Evolutionary conservation across 2,329 filamentous ascomycete genomes (phyloP).

Genomic region (Neurospora crassa): DNA sequence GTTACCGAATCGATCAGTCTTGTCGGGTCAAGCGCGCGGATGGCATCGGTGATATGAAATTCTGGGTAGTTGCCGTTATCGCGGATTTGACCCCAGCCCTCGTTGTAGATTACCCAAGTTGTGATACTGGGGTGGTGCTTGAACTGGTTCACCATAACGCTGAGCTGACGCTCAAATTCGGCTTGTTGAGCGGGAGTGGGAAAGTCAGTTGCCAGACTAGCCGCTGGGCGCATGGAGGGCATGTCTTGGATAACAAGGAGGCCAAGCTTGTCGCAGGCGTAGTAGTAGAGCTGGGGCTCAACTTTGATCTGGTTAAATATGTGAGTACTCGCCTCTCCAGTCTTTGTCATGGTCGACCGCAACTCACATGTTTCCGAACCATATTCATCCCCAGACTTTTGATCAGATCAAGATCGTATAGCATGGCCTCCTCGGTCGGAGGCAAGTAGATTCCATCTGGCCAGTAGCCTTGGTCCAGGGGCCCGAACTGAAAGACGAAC

Average conservation of each 20-base stretch:
- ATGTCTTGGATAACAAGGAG: constrained; percentile 63
- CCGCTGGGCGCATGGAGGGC: constrained; percentile 42
- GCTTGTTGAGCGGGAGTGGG: constrained; percentile 42
- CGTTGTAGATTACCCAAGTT: constrained; percentile 62
- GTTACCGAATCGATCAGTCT: constrained; percentile 52
- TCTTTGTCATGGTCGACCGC: neutral
- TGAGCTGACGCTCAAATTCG: constrained; percentile 57
- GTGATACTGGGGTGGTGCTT: constrained; percentile 56
- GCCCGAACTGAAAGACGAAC: constrained; percentile 58
- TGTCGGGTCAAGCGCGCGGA: constrained; percentile 51
- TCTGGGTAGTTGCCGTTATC: constrained; percentile 42
- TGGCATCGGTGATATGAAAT: constrained; percentile 41
- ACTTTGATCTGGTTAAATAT: constrained; percentile 46
- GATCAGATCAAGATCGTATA: constrained; percentile 52
- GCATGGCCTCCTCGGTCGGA: constrained; percentile 57
- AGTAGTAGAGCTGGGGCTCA: constrained; percentile 57
- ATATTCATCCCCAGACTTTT: constrained; percentile 62
- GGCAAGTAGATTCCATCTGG: constrained; percentile 59
- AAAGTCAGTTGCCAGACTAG: constrained; percentile 26
- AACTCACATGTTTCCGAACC: constrained; percentile 57
- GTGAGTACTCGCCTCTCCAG: neutral
- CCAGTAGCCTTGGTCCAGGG: constrained; percentile 64
- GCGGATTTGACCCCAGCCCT: constrained; percentile 56
- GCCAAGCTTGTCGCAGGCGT: constrained; percentile 56
- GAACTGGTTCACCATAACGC: constrained; percentile 51